Conservation (phyloP, 352 stramenopile species). For the Globisporangium solare region DNA sequence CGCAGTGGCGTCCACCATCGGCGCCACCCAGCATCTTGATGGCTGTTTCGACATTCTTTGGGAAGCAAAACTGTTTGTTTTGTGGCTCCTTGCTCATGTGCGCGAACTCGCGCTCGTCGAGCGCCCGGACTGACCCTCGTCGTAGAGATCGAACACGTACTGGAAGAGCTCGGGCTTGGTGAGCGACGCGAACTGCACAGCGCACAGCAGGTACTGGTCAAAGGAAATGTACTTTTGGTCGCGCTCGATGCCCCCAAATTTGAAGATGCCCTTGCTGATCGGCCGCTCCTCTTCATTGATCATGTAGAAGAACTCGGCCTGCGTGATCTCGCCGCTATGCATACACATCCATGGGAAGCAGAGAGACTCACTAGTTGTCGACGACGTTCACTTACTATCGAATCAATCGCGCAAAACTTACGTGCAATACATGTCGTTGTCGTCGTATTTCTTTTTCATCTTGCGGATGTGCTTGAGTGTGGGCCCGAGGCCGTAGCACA, state of each 20-base stretch:
- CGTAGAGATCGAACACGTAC: conserved; percentile 69
- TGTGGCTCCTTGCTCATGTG: conserved; percentile 65
- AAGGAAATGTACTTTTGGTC: conserved; percentile 62
- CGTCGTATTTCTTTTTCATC: conserved; percentile 68
- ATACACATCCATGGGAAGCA: not conserved
- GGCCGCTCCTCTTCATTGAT: conserved; percentile 51
- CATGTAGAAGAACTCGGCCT: conserved; percentile 74
- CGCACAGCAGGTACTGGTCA: conserved; percentile 54
- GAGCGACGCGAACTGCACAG: conserved; percentile 52
- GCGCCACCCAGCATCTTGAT: conserved; percentile 48
- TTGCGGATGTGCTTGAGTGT: conserved; percentile 50
- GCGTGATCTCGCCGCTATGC: conserved; percentile 61
- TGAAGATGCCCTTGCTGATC: conserved; percentile 51
- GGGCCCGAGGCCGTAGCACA: conserved; percentile 44
- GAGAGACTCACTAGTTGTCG: no score
- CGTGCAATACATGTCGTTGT: conserved; percentile 75
- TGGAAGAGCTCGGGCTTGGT: conserved; percentile 67
- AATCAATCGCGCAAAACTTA: conserved; percentile 20
- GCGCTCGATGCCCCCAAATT: conserved; percentile 27
- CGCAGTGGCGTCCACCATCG: conserved; percentile 12
- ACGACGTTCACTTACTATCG: no score
- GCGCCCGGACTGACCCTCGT: conserved; percentile 44
- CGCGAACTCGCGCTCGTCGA: conserved; percentile 59
- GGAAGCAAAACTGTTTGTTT: conserved; percentile 60
- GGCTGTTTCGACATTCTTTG: conserved; percentile 53